A percentile compares a stretch with the other conserved stretches of the same genome.
Conservation (phyloP, 805 yeast genomes). For the Myxozyma neglecta region DNA sequence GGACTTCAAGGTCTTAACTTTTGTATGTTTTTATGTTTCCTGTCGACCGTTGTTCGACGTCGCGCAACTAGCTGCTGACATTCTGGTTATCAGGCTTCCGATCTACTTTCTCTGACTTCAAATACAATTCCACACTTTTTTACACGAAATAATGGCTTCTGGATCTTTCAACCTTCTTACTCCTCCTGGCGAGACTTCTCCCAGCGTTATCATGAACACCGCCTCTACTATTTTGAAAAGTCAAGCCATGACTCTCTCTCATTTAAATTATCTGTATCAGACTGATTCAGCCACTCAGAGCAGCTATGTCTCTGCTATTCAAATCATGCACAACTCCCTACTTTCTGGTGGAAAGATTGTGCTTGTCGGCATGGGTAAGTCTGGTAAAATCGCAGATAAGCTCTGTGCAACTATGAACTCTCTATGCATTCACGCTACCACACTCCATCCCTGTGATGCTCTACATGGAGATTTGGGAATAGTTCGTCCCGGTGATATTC, state of each 20-base stretch:
- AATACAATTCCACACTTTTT: background rate
- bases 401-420: conserved; percentile 81
- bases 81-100: conserved; percentile 3
- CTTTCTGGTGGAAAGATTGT: conserved; percentile 65
- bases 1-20: too few species aligned
- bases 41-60: background rate
- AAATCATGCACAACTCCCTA: conserved; percentile 44
- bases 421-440: conserved; percentile 63
- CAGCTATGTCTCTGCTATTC: conserved; percentile 38
- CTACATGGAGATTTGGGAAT: conserved; percentile 87
- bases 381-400: conserved; percentile 74
- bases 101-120: background rate
- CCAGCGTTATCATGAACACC: conserved; percentile 49
- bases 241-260: conserved; percentile 43
- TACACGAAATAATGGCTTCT: background rate
- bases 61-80: background rate
- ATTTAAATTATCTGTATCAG: conserved; percentile 36
- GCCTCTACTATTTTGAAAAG: conserved; percentile 40
- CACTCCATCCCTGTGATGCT: conserved; percentile 83
- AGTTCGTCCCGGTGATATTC: conserved; percentile 54
- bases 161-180: conserved; percentile 6
- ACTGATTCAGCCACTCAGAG: conserved; percentile 33
- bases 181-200: conserved; percentile 57
- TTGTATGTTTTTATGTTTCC: background rate
- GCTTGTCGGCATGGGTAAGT: conserved; percentile 81